A percentile compares a stretch with the other conserved stretches of the same genome.
Conservation (phyloP, 495 filamentous ascomycete species). For the Ramalina intermedia region DNA sequence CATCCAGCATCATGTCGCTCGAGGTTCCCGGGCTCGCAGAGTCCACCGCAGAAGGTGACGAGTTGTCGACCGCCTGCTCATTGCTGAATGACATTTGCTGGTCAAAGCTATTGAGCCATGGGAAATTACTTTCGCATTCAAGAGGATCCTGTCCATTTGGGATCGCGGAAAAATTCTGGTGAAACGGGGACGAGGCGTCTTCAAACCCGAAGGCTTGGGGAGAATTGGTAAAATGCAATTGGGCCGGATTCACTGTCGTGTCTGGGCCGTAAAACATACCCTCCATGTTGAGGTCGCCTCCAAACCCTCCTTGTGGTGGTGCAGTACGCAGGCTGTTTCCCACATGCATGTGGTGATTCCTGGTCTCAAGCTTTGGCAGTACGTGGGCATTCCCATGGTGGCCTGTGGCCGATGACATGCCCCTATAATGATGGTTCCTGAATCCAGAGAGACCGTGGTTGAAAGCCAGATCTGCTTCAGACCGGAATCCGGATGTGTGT, state of each 20-base stretch:
- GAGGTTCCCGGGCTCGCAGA: slow-evolving; percentile 82
- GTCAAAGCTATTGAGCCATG: slow-evolving; percentile 79
- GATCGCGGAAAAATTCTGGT: slow-evolving; percentile 48
- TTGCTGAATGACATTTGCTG: slow-evolving; percentile 57
- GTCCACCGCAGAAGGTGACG: slow-evolving; percentile 89
- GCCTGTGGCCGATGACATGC: slow-evolving; percentile 53
- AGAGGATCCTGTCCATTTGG: slow-evolving; percentile 34
- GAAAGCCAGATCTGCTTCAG: slow-evolving; percentile 26
- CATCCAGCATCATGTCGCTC: slow-evolving; percentile 85
- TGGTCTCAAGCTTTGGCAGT: slow-evolving; percentile 74
- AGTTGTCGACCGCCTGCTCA: slow-evolving; percentile 76
- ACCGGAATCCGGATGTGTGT: slow-evolving; percentile 39
- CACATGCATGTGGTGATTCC: slow-evolving; percentile 48
- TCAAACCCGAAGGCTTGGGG: slow-evolving; percentile 60
- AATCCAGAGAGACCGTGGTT: slow-evolving; percentile 52
- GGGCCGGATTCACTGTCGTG: slow-evolving; percentile 86
- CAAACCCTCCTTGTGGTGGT: slow-evolving; percentile 56
- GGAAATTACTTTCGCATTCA: slow-evolving; percentile 63
- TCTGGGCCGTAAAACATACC: slow-evolving; percentile 51
- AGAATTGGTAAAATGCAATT: slow-evolving; percentile 82
- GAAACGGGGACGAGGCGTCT: slow-evolving; percentile 56
- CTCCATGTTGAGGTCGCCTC: slow-evolving; percentile 61
- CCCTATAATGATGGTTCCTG: slow-evolving; percentile 48
- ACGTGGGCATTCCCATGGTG: slow-evolving; percentile 50
- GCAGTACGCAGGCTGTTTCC: slow-evolving; percentile 62